Conservation (phyloP, 2,329 filamentous ascomycete genomes). For the Aaosphaeria arxii region DNA sequence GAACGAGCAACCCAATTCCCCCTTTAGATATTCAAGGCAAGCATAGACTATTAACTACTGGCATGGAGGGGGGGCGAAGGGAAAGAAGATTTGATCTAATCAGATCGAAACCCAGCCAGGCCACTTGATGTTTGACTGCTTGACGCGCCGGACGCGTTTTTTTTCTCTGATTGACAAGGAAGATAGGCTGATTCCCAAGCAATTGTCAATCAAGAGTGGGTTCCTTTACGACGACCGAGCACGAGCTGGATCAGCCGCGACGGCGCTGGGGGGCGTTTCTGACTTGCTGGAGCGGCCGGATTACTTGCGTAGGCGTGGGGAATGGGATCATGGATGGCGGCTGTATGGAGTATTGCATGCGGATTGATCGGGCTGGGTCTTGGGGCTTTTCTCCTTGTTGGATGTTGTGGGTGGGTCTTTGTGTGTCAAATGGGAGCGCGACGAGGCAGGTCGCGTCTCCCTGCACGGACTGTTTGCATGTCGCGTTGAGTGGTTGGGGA, state of each 20-base stretch:
- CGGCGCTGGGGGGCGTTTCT: conserved; percentile 11
- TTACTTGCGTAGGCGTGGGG: too few relatives aligned
- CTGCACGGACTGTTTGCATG: conserved; percentile 25
- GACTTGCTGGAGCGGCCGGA: too few relatives aligned
- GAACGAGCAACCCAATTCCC: neutral
- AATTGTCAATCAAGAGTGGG: conserved; percentile 24
- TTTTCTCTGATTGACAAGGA: too few relatives aligned
- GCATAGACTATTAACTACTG: too few relatives aligned
- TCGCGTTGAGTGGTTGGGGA: neutral
- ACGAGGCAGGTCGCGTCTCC: conserved; percentile 23
- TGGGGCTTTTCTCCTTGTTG: too few relatives aligned
- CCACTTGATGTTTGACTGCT: neutral
- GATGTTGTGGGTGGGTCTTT: too few relatives aligned
- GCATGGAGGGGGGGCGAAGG: too few relatives aligned
- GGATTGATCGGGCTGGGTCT: too few relatives aligned
- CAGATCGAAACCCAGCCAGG: conserved; percentile 2
- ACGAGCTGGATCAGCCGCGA: conserved; percentile 12
- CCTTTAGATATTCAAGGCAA: too few relatives aligned
- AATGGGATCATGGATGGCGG: too few relatives aligned
- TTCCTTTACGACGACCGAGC: conserved; percentile 23
- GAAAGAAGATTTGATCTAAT: conserved; percentile 1
- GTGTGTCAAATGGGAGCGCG: conserved; percentile 26
- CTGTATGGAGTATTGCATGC: too few relatives aligned
- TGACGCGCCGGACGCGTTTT: neutral
- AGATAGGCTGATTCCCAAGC: neutral